These are phyloP conservation scores for Xylariaceae sp. DNA, from an alignment of 2,329 filamentous ascomycete genomes.

Conservation along the genomic window DNA sequence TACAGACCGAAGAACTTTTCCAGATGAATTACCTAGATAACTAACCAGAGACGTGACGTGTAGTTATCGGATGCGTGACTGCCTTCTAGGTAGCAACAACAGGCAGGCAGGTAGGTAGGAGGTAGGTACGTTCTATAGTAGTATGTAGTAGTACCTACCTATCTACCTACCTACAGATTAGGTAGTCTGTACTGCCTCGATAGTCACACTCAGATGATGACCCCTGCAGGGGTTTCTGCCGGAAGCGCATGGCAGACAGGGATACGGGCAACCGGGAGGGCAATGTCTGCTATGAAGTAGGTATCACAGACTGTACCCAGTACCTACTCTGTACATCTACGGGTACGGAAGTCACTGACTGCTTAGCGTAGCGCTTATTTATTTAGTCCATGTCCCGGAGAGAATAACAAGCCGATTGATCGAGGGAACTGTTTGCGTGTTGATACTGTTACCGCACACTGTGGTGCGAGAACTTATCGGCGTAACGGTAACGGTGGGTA, in stretches of 20 bases:
- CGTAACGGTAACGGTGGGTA: no score
- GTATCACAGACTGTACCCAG: not conserved
- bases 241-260: slow-evolving; percentile 21
- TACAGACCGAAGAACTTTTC: no score
- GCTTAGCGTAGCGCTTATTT: slow-evolving; percentile 27
- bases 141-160: not conserved
- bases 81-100: no score
- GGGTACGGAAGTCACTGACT: no score
- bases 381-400: slow-evolving; percentile 24
- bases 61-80: no score
- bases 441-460: no score
- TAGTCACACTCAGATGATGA: not conserved
- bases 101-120: no score
- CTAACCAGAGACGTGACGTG: no score
- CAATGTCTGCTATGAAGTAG: not conserved
- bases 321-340: no score
- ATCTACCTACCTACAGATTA: not conserved
- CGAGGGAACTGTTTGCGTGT: not conserved
- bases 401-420: slow-evolving; percentile 27
- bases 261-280: slow-evolving; percentile 7
- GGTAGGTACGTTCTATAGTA: no score
- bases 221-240: slow-evolving; percentile 16
- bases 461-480: no score
- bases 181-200: not conserved
- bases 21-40: no score